Evolutionary conservation across 257 asterid genomes (phyloP).

Genomic region (Paraleonurus japonicus): DNA sequence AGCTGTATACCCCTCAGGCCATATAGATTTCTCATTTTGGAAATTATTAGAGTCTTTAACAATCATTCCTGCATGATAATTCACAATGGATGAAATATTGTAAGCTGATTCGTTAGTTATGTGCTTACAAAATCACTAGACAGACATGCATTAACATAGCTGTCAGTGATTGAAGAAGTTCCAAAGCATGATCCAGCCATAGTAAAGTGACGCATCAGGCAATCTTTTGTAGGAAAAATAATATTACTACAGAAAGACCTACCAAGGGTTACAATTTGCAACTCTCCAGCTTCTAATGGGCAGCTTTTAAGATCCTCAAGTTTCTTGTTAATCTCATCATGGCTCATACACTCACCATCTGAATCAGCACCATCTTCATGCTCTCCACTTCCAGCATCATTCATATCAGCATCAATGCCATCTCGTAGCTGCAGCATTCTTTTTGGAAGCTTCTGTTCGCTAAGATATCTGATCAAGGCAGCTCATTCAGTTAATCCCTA

Average conservation of each 20-base stretch:
- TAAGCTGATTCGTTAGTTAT: slow-evolving; percentile 26
- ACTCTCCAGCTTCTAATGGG: slow-evolving; percentile 62
- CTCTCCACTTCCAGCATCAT: slow-evolving; percentile 44
- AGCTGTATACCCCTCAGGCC: slow-evolving; percentile 93
- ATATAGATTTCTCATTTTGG: slow-evolving; percentile 68
- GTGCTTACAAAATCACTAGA: slow-evolving; percentile 8
- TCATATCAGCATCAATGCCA: slow-evolving; percentile 42
- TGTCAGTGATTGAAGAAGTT: slow-evolving; percentile 8
- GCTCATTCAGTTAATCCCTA: slow-evolving; percentile 15
- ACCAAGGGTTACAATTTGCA: slow-evolving; percentile 77
- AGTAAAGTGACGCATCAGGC: slow-evolving; percentile 6
- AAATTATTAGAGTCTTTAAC: slow-evolving; percentile 65
- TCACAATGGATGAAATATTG: slow-evolving; percentile 27
- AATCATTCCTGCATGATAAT: slow-evolving; percentile 63
- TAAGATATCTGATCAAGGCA: slow-evolving; percentile 66
- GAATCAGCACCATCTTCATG: slow-evolving; percentile 52
- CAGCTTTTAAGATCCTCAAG: slow-evolving; percentile 55
- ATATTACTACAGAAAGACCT: slow-evolving; percentile 28
- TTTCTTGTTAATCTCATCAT: slow-evolving; percentile 53
- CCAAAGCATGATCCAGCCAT: slow-evolving; percentile 19
- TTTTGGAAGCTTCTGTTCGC: slow-evolving; percentile 73
- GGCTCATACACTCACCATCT: slow-evolving; percentile 46
- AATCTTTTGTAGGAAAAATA: slow-evolving; percentile 3
- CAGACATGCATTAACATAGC: slow-evolving; percentile 17
- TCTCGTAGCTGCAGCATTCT: slow-evolving; percentile 71